Evolutionary conservation across 352 stramenopile species (phyloP), one percentile per base, ranked within the genome.

Genomic region (Phytophthora hibernalis): DNA sequence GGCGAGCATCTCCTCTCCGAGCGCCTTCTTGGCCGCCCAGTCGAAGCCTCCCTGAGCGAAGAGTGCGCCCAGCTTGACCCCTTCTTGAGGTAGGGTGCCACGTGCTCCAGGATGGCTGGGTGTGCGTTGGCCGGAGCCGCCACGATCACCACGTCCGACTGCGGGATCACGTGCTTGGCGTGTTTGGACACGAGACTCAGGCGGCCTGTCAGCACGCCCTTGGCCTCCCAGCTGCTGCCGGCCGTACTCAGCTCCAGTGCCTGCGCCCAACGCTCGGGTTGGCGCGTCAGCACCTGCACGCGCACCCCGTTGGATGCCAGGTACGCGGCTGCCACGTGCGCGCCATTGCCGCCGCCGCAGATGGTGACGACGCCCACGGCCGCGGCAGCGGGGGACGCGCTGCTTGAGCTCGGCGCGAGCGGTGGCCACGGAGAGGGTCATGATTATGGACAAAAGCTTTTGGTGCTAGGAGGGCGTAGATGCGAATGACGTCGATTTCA

Each of bases 11-110:
- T 83, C 70, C 22, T 84, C 70, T 18, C 89, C 90, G 8, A 98
- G 84, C 22, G 88, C 85, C 68, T 96, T 95, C 79, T 93, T 96
- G 22, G 78, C 89, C 1, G 92, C 92, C 92, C 92, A 98, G 65
- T 98, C 92, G 42, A 98, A 98, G 30, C 92, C 91, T n/a, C 90
- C 91, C 58, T 98, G 92, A 15, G 90, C 92, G 54, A 97, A 98
- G 5, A 98, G 74, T 43, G 92, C 90, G 38, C 92, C 92, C 30
- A 98, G 72, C 28, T 87, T 87, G 8, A 85, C 81, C 16, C 91
- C 49, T 92, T 79, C 66, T 97, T 97, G 28, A 98, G 63, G 65
- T 96, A 87, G 20, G 89, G 89, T 43, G 80, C 84, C 33, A 97
- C 74, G 22, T 84, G 72, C 37, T 72, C 64, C n/a, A 97, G 70